These are phyloP conservation scores for Candolleomyces efflorescens DNA, from an alignment of 768 basidiomycete species.

Conservation along the genomic window DNA sequence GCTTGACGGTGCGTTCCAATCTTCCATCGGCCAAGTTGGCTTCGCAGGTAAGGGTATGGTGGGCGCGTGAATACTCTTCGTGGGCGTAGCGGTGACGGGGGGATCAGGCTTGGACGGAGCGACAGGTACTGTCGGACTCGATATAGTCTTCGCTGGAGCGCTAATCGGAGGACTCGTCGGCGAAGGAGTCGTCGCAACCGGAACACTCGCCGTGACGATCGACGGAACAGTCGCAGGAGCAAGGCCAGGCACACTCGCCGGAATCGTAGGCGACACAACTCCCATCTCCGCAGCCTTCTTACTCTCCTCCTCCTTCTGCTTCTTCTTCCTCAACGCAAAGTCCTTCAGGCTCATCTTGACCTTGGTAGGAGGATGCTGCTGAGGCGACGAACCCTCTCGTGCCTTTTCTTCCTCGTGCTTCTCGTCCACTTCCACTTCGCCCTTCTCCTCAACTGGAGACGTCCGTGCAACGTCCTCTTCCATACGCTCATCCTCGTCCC, in stretches of 20 bases:
- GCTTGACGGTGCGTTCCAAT: too few species aligned
- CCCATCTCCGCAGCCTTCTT: conserved; percentile 7
- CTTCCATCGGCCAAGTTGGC: too few species aligned
- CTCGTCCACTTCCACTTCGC: not conserved
- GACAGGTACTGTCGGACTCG: too few species aligned
- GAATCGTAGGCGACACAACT: conserved; percentile 10
- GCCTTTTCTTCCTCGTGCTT: too few species aligned
- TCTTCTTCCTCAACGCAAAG: conserved; percentile 52
- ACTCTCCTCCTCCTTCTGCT: conserved; percentile 42
- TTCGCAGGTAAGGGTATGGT: too few species aligned
- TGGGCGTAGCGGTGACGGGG: too few species aligned
- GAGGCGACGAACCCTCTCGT: not conserved
- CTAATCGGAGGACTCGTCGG: too few species aligned
- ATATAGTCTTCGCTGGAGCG: too few species aligned
- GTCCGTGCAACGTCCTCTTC: not conserved
- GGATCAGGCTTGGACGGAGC: too few species aligned
- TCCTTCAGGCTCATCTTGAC: conserved; percentile 60
- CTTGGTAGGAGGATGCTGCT: conserved; percentile 25
- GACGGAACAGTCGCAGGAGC: not conserved
- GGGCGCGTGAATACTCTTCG: too few species aligned
- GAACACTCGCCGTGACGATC: not conserved
- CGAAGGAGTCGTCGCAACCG: too few species aligned
- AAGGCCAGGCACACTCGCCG: too few species aligned
- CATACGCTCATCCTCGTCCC: not conserved
- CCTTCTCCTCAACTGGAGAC: not conserved